Base-by-base conservation (phyloP, 108 stramenopile genomes). In the Parietichytrium sp. region DNA sequence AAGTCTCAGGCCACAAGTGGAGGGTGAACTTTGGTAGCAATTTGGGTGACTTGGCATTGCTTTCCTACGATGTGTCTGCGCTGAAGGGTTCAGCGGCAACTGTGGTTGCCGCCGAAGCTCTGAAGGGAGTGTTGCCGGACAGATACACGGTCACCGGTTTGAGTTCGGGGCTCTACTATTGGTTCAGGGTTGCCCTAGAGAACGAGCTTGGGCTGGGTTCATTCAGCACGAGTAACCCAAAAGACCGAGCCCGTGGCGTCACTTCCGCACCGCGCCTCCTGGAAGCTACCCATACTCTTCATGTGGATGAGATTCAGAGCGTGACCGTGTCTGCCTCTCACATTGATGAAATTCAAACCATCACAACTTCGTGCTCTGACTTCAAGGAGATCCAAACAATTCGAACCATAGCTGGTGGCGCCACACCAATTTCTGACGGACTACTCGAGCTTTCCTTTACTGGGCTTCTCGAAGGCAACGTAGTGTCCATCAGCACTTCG, bases 331-430 rank as follows among this genome's bases (percentile, higher is more conserved):
- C 89, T 26, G 93, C 94, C 23, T 55, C 86, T 36, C 92, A 92
- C 81, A 72, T 81, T 29, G 85, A 88, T 54, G 94, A 94, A 55
- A 83, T 94, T 53, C 94, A 94, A 54, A 50, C 79, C 50, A 84
- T 94, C 54, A 81, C 84, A 31, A 91, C 92, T n/a, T 78, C 87
- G 2, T 92, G 93, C 38, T 78, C 89, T 4, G 51, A 48, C 7
- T 86, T 93, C 23, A 89, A 84, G 16, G 93, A 92, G 85, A 90
- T 93, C 18, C 94, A 94, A 82, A 89, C 91, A 78, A 77, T 93
- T 45, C 52, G 83, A 26, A 53, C 81, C 26, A 47, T 23, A 3
- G 78, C 79, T 18, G 72, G 51, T 51, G 51, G 42, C 27, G 86
- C 79, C 36, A 79, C 83, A 25, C 85, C 82, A 51, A 53, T 83